A percentile compares a stretch with the other conserved stretches of the same genome.
phyloP scores from a whole-genome alignment of 2,329 filamentous ascomycete genomes.

The Plenodomus lindquistii region DNA sequence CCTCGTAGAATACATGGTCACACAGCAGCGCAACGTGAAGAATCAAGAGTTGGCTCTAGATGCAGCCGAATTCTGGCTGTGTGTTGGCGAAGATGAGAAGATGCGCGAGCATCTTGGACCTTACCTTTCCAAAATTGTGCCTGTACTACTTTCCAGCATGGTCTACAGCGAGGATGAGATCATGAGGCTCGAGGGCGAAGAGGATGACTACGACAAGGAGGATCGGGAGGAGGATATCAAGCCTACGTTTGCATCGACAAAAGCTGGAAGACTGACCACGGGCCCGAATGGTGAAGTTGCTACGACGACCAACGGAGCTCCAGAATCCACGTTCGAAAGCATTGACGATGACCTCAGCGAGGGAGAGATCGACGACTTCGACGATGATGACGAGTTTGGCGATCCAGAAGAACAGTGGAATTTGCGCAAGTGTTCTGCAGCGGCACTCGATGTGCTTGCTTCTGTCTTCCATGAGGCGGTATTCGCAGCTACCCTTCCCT shows the following conservation, averaged over 20 bases:
- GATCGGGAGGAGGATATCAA: constrained; percentile 90
- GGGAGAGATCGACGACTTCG: constrained; percentile 77
- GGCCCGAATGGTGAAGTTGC: constrained; percentile 48
- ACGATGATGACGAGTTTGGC: constrained; percentile 70
- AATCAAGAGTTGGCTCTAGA: constrained; percentile 91
- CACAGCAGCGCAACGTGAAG: constrained; percentile 78
- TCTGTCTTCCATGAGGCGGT: constrained; percentile 86
- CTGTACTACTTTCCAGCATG: constrained; percentile 91
- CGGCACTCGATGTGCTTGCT: constrained; percentile 90
- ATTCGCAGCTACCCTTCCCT: constrained; percentile 90
- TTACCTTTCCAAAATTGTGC: constrained; percentile 82
- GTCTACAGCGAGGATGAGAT: constrained; percentile 96
- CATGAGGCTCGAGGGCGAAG: constrained; percentile 75
- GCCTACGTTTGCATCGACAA: constrained; percentile 81
- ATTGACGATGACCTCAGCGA: constrained; percentile 78
- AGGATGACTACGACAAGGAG: constrained; percentile 85
- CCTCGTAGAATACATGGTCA: constrained; percentile 89
- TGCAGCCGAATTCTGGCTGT: constrained; percentile 96
- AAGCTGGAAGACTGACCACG: constrained; percentile 62
- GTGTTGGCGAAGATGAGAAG: constrained; percentile 83
- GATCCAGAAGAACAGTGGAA: constrained; percentile 95
- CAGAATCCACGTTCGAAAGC: constrained; percentile 45
- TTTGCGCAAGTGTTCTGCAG: constrained; percentile 93
- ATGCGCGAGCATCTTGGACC: constrained; percentile 77
- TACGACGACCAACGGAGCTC: constrained; percentile 49